Evolutionary conservation across 2,329 filamentous ascomycete genomes (phyloP), one percentile per base, ranked within the genome.

Genomic region (Rhinocladiella mackenziei): DNA sequence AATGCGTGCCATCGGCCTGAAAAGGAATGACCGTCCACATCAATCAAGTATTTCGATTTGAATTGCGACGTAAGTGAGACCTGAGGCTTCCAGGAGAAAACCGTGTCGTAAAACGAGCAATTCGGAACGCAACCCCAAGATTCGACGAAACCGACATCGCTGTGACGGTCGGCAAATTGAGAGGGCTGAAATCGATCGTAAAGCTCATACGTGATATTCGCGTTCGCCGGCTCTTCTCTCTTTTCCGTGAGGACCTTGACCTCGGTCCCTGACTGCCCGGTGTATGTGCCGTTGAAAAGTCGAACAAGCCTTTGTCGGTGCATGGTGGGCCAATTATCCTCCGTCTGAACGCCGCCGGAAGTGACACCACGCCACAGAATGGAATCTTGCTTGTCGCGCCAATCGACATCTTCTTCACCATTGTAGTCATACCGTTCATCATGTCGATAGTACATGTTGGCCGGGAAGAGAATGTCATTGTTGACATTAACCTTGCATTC

Each of bases 401-500:
- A 84, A 4, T 67, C 60, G 9, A 74, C 67, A 32, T 82, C 80
- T 44, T 75, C 74, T 6, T 64, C 64, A 5, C 68, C 60, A 39
- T 77, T 73, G 40, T 80, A 81, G 1, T 71, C 73, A 61, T 83
- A 83, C 33, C 75, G 72, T 5, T 70, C 66, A 56, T 83, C 76
- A 6, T 74, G 63, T 13, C 71, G 71, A 50, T 80, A 75, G 57
- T 84, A 84, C 74, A 84, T 83, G 37, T 80, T 78, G 1, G 81
- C 79, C 0, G 81, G 81, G 11, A 85, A 74, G 10, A 84, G 69
- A 48, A 85, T 84, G 53, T 85, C 81, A 58, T 81, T 84, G 66
- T 85, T 84, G 51, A 82, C 75, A 13, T 74, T 73, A 26, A 84
- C 68, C 58, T 85, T 85, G 63, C 80, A 84, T 47, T 81, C 81